Evolutionary conservation across 106 monocot genomes (phyloP).

Genomic region (Dioscorea dumetorum): DNA sequence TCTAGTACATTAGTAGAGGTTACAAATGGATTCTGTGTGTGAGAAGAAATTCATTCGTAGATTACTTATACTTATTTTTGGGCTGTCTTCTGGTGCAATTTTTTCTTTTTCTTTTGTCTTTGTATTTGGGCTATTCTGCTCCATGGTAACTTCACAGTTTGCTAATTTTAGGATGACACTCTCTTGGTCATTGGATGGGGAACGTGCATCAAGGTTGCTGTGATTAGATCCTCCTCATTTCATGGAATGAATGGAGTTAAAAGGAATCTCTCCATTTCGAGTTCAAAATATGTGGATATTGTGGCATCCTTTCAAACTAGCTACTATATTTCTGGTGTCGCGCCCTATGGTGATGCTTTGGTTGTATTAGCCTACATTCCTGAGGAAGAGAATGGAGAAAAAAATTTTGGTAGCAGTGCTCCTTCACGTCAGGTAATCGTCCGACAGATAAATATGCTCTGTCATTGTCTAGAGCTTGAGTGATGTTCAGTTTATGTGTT

Average conservation of each 20-base stretch:
- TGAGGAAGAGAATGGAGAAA: constrained; percentile 65
- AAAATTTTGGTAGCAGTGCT: constrained; percentile 42
- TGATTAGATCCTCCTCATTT: constrained; percentile 49
- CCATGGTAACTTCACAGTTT: constrained; percentile 4
- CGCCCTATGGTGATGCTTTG: constrained; percentile 91
- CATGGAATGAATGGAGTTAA: constrained; percentile 51
- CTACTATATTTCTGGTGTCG: constrained; percentile 90
- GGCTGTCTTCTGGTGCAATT: too few species aligned
- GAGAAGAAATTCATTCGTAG: too few species aligned
- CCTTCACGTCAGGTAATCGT: constrained; percentile 71
- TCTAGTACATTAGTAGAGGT: too few species aligned
- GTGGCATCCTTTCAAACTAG: constrained; percentile 91
- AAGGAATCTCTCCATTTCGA: constrained; percentile 34
- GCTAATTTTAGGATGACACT: constrained; percentile 66
- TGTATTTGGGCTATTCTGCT: neutral
- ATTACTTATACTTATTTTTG: too few species aligned
- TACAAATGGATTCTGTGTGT: too few species aligned
- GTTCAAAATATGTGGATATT: constrained; percentile 83
- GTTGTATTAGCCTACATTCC: constrained; percentile 92
- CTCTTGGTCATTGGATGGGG: constrained; percentile 99
- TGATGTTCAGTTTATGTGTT: too few species aligned
- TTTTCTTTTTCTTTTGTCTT: too few species aligned
- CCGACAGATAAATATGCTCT: neutral
- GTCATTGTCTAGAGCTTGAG: too few species aligned
- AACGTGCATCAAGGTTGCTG: constrained; percentile 82